Base-by-base conservation (phyloP, 129 eudicot species). In the Flaveria trinervia region DNA sequence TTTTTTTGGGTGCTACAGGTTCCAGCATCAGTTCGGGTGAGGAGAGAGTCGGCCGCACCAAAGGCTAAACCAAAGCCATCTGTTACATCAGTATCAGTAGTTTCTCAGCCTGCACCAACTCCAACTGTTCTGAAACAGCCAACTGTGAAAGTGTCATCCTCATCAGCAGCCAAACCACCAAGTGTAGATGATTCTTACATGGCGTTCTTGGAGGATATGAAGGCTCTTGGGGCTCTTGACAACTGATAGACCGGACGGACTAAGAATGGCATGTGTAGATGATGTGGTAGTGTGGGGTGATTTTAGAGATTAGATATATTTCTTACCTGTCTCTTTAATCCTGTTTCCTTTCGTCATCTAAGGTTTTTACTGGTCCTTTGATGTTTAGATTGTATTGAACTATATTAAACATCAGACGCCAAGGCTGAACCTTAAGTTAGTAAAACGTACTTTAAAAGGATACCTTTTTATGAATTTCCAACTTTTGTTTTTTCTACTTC, bases 131-230 rank as follows among this genome's bases (percentile, higher is more conserved):
- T 68, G 46, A 91, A 81, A 85, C 87, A 78, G 73, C 89, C 83
- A 74, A 22, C 88, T 2, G 85, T 74, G 14, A 83, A 74, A 76
- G 13, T 48, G 13, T 15, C 79, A 7, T 55, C 86, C 4, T 81
- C 93, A 50, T 68, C 90, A 44, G 87, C 91, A 26, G 78, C 77
- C 1, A 94, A 94, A 81, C 90, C 97, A n/a, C 83, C 80, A 39
- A 94, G 98, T 49, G 86, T 89, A 39, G 98, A 94, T 81, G 98
- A 91, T 80, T 94, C 98, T 7, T 94, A 94, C 71, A 84, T 68
- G 87, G 97, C 97, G 28, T 94, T 94, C 83, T 86, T 94, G 78
- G 97, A 94, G 87, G 98, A 94, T 76, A 94, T 94, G 97, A 94
- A 94, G 77, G 97, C 88, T n/a, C 89, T 94, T 20, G 98, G 98